Evolutionary conservation across 805 yeast genomes (phyloP).

Genomic region (Pichia heedii): DNA sequence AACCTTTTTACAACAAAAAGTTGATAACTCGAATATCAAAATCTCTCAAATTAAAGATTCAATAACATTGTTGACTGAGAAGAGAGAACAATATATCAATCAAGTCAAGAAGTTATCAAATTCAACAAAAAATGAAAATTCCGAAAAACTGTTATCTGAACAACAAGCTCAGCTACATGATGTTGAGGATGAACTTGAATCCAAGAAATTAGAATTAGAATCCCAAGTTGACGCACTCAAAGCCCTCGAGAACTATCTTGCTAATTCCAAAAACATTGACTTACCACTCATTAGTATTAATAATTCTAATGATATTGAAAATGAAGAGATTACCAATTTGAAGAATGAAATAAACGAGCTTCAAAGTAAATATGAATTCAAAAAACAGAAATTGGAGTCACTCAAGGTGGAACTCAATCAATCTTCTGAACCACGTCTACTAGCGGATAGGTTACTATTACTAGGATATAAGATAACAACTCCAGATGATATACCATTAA

Average conservation of each 20-base stretch:
- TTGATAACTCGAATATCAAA: not conserved
- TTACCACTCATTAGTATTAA: constrained; percentile 5
- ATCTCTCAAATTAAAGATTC: not conserved
- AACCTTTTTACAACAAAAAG: constrained; percentile 6
- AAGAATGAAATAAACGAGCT: constrained; percentile 7
- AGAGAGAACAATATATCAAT: constrained; percentile 1
- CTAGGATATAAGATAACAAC: constrained; percentile 8
- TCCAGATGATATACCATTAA: not conserved
- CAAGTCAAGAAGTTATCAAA: constrained; percentile 11
- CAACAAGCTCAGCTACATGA: constrained; percentile 1
- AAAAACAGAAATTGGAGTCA: constrained; percentile 3
- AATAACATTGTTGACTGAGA: not conserved
- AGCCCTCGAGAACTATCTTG: constrained; percentile 12
- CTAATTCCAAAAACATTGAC: constrained; percentile 6
- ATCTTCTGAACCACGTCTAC: not conserved
- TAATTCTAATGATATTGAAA: not conserved
- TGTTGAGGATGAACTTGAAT: constrained; percentile 8
- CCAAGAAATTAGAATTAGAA: constrained; percentile 7
- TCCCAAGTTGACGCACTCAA: constrained; percentile 11
- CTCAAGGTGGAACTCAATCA: constrained; percentile 20
- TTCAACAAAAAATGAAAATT: constrained; percentile 2
- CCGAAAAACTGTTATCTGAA: not conserved
- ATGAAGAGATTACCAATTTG: not conserved
- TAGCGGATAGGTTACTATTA: constrained; percentile 4
- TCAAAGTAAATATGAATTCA: constrained; percentile 4